Base-by-base conservation (phyloP, 495 filamentous ascomycete species). In the Lepraria neglecta region DNA sequence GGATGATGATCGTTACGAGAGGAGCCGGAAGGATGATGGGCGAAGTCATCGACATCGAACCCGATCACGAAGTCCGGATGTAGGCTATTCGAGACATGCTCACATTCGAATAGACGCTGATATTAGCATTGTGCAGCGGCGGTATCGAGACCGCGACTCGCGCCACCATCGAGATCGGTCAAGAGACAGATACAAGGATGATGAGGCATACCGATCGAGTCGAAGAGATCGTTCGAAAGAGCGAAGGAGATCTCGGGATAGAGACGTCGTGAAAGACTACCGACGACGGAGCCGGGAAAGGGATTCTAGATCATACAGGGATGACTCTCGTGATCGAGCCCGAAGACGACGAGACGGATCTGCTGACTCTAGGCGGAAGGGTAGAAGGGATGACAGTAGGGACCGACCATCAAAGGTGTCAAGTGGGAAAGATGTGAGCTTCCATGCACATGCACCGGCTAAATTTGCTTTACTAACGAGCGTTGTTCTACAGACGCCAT, bases 1-100 rank as follows among this genome's bases (percentile, higher is more conserved):
- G 80, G 87, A 90, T 72, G 86, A 89, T 73, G 87, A 89, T 72
- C 83, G 87, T 62, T 83, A 82, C 74, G 85, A 89, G 64, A 77
- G 78, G 71, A 78, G 73, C 64, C 78, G 82, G 54, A 78, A 86
- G 64, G 87, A 88, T 72, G 86, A 87, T 73, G 75, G 74, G 46
- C 76, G 81, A 57, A 66, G 77, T 64, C 76, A 75, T 61, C 82
- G 88, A 62, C 82, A 87, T 63, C 76, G 83, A 28, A 80, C 75
- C 68, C 78, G 81, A 65, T 89, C 88, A 71, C 82, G 87, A 70
- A 92, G 89, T 67, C 76, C 78, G 63, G 86, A 89, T 76, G 89
- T 92, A 74, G 73, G 85, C 59, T 42, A 28, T 45, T 42, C 47
- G 7, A 45, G 33, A 51, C 14, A 44, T 9, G 19, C 58, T 19